phyloP scores from a whole-genome alignment of 1,284 basidiomycete species.

The Xerocomus minutiporus region DNA sequence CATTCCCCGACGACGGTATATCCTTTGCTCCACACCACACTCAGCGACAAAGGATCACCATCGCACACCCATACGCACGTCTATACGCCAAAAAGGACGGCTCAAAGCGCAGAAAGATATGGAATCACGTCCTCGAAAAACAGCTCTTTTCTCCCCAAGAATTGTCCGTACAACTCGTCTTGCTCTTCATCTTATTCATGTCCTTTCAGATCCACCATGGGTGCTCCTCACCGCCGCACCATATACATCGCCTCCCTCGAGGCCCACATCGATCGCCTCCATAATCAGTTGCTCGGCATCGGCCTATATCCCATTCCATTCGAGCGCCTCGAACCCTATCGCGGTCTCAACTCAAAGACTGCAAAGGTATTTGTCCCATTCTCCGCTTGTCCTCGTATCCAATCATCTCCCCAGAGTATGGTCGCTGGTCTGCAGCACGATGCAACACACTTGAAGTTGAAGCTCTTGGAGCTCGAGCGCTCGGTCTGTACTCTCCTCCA shows the following conservation, averaged over 20 bases:
- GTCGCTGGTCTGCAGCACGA: slow-evolving; percentile 67
- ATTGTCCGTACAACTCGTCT: slow-evolving; percentile 40
- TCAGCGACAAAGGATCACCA: slow-evolving; percentile 28
- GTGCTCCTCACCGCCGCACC: slow-evolving; percentile 56
- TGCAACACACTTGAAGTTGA: slow-evolving; percentile 49
- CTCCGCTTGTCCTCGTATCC: not conserved
- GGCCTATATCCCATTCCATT: slow-evolving; percentile 52
- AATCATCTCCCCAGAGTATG: slow-evolving; percentile 50
- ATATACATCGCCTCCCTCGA: slow-evolving; percentile 61
- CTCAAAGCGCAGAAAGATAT: slow-evolving; percentile 63
- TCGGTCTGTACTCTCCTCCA: slow-evolving; percentile 38
- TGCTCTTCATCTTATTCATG: not conserved
- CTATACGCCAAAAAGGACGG: slow-evolving; percentile 58
- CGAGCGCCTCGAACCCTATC: slow-evolving; percentile 50
- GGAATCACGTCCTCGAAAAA: slow-evolving; percentile 72
- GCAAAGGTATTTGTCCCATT: slow-evolving; percentile 53
- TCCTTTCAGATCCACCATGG: slow-evolving; percentile 52
- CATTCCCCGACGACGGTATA: slow-evolving; percentile 25
- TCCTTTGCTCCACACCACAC: slow-evolving; percentile 17
- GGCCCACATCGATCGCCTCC: slow-evolving; percentile 57
- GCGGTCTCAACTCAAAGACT: slow-evolving; percentile 64
- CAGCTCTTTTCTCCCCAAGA: slow-evolving; percentile 61
- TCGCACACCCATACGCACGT: slow-evolving; percentile 62
- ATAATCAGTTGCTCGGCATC: slow-evolving; percentile 46
- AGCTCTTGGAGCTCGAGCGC: slow-evolving; percentile 61